Conservation (phyloP, 1,139 yeast species). For the Yamadazyma kanchanaburiensis region DNA sequence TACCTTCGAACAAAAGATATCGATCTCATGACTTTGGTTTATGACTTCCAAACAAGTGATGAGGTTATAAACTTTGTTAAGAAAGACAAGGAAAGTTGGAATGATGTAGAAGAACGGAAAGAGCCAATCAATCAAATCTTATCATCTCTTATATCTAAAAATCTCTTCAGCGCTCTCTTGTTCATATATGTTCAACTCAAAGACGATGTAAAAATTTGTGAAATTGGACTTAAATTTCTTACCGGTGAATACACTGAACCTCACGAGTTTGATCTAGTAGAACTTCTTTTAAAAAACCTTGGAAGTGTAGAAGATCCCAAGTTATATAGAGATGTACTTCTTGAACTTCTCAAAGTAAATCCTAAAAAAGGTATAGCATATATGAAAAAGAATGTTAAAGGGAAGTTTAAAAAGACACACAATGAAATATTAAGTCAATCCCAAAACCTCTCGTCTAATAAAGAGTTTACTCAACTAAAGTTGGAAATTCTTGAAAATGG, state of each 20-base stretch:
- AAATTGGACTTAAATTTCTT: constrained; percentile 9
- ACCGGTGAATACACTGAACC: constrained; percentile 6
- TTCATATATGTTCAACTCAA: constrained; percentile 11
- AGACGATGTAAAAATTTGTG: constrained; percentile 15
- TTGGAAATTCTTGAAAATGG: constrained; percentile 36
- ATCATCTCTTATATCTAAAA: constrained; percentile 3
- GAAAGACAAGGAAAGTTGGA: constrained; percentile 13
- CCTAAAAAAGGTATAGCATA: constrained; percentile 27
- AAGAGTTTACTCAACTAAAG: constrained; percentile 26
- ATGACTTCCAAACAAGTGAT: constrained; percentile 5
- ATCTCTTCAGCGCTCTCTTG: constrained; percentile 9
- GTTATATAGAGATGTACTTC: constrained; percentile 19
- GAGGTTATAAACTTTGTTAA: constrained; percentile 12
- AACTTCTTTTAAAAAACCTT: constrained; percentile 13
- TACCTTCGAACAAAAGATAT: constrained; percentile 6
- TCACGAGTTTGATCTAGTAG: constrained; percentile 9
- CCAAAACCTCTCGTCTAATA: constrained; percentile 14
- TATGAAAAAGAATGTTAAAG: constrained; percentile 25
- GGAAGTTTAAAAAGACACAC: constrained; percentile 26
- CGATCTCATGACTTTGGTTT: not conserved
- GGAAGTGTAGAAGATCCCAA: constrained; percentile 19
- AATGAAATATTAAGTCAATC: constrained; percentile 30
- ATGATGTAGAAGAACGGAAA: constrained; percentile 3
- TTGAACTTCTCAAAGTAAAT: constrained; percentile 29
- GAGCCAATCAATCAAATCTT: constrained; percentile 5